Conservation (phyloP, 345 rosid species). For the Limnanthes douglasii region DNA sequence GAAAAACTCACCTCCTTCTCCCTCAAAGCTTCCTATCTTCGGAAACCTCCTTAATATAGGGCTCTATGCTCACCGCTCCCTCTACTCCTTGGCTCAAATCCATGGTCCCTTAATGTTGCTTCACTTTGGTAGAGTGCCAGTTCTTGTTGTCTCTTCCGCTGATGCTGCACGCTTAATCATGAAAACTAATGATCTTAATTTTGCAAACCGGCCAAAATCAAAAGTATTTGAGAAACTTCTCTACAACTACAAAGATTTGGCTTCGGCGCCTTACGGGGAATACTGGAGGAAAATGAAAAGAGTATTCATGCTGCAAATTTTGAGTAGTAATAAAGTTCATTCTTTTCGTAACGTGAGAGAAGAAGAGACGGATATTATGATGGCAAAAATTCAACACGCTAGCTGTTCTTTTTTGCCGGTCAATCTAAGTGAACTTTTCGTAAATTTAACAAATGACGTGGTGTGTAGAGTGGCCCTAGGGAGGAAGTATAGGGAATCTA, state of each 20-base stretch:
- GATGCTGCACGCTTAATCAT: slow-evolving; percentile 27
- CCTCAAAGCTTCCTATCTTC: slow-evolving; percentile 29
- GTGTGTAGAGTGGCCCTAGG: slow-evolving; percentile 44
- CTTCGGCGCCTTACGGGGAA: slow-evolving; percentile 43
- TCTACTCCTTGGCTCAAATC: slow-evolving; percentile 17
- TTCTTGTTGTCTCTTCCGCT: slow-evolving; percentile 37
- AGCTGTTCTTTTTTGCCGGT: slow-evolving; percentile 6
- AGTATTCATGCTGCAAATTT: slow-evolving; percentile 25
- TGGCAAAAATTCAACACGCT: slow-evolving; percentile 11
- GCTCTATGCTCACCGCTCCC: slow-evolving; percentile 27
- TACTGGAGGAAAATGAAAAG: slow-evolving; percentile 61
- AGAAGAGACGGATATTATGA: slow-evolving; percentile 25
- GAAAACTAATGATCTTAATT: slow-evolving; percentile 40
- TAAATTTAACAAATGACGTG: slow-evolving; percentile 21
- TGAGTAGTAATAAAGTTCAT: slow-evolving; percentile 33
- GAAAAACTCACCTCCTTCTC: slow-evolving; percentile 33
- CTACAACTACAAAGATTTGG: slow-evolving; percentile 18
- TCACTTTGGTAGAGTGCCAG: slow-evolving; percentile 27
- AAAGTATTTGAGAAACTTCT: slow-evolving; percentile 14
- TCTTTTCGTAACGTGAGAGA: slow-evolving; percentile 19
- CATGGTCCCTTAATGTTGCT: slow-evolving; percentile 52
- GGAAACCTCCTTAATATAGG: slow-evolving; percentile 58
- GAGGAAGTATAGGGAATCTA: slow-evolving; percentile 30
- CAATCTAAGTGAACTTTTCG: slow-evolving; percentile 22
- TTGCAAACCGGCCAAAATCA: slow-evolving; percentile 26